Conservation (phyloP, 176 grass and related monocot species). For the Melocanna baccifera region DNA sequence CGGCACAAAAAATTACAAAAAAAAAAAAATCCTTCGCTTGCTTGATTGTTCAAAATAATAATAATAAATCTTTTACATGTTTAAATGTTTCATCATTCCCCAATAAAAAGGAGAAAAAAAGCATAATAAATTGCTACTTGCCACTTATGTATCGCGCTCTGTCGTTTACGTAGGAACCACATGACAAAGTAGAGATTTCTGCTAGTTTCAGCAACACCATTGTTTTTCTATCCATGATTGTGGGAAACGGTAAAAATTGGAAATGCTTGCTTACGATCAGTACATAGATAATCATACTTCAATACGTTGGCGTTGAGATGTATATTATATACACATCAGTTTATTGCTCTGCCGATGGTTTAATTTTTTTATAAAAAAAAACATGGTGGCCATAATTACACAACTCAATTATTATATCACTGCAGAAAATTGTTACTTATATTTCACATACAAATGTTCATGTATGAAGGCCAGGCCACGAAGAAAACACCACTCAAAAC, state of each 20-base stretch:
- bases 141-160: neutral
- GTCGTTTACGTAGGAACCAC: neutral
- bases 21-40: neutral
- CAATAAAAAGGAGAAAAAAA: too few relatives aligned
- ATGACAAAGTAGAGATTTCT: neutral
- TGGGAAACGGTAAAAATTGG: neutral
- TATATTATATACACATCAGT: neutral
- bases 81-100: neutral
- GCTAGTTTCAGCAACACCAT: neutral
- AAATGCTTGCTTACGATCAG: neutral
- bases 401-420: conserved; percentile 27
- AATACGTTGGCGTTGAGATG: neutral
- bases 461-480: neutral
- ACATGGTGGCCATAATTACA: neutral
- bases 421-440: conserved; percentile 22
- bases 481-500: neutral
- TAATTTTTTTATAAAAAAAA: neutral
- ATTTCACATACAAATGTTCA: conserved; percentile 23
- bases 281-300: neutral
- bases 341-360: neutral
- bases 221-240: neutral
- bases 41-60: neutral
- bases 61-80: neutral
- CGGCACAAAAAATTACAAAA: too few relatives aligned
- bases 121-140: too few relatives aligned